Base-by-base conservation (phyloP, 352 stramenopile genomes). In the Phytophthora pisi region DNA sequence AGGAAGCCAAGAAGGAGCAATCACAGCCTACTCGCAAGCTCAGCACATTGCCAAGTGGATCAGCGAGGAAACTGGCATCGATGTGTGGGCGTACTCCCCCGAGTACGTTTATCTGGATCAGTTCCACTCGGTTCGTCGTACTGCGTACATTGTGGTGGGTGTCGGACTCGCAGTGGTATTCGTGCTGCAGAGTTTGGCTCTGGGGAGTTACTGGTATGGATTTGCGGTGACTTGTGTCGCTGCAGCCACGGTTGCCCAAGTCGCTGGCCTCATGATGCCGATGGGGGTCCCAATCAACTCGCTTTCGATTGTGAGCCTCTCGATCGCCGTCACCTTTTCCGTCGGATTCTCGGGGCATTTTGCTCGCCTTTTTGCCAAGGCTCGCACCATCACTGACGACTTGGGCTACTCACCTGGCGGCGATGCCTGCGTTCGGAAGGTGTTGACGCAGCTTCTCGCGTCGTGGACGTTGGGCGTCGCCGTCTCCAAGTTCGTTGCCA, bases 301-400 rank as follows among this genome's bases (percentile, higher is more conserved):
- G 6, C 77, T 97, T 13, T 91, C 86, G 30, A 82, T 95, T 26
- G 83, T 95, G 38, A 90, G 95, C 68, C 71, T 96, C 15, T 78
- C 93, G 28, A 82, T 91, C 47, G 87, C 82, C 24, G 66, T 90
- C 7, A 87, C 79, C 4, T 77, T 97, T 49, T 88, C 79, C 3
- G 82, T 96, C 24, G 86, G 93, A 38, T 95, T 95, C 53, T 91
- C 79, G 20, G 77, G 86, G 47, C 90, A 95, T 60, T 81, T 94
- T 50, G 74, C 79, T 15, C 75, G 78, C 30, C 79, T 84, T 28
- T 97, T 96, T 64, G 68, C 80, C 31, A 84, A 78, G 49, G 64
- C 72, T 49, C 61, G 67, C 45, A 75, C 31, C 0, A 49, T 73
- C 23, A 74, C 30, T 4, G 63, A 76, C 47, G 58, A 67, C 16